phyloP scores from a whole-genome alignment of 495 filamentous ascomycete species.

The Penicillium simplicissimum region DNA sequence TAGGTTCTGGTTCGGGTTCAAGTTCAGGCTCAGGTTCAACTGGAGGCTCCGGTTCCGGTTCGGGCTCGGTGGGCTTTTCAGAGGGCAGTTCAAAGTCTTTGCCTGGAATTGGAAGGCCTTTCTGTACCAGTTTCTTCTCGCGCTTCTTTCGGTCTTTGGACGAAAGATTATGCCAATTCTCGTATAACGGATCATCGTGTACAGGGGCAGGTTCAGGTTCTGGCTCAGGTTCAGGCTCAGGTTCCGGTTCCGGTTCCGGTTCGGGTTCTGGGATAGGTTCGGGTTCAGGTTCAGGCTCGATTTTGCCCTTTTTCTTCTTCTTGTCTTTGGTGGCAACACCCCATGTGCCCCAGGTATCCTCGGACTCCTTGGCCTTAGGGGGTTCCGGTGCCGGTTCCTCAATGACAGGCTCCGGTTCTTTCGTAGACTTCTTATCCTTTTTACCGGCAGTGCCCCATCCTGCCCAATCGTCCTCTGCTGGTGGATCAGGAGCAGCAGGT shows the following conservation, averaged over 20 bases:
- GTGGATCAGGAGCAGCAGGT: slow-evolving; percentile 20
- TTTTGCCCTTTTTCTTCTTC: slow-evolving; percentile 29
- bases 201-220: slow-evolving; percentile 32
- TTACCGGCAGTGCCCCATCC: slow-evolving; percentile 37
- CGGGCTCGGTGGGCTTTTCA: slow-evolving; percentile 21
- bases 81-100: slow-evolving; percentile 37
- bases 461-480: slow-evolving; percentile 32
- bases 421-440: slow-evolving; percentile 43
- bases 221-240: slow-evolving; percentile 29
- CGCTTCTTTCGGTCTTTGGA: slow-evolving; percentile 45
- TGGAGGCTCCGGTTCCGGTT: slow-evolving; percentile 22
- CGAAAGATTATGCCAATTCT: slow-evolving; percentile 35
- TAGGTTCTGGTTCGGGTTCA: slow-evolving; percentile 18
- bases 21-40: slow-evolving; percentile 21
- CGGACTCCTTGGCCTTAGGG: slow-evolving; percentile 41
- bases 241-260: slow-evolving; percentile 31
- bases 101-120: slow-evolving; percentile 40
- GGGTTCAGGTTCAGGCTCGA: slow-evolving; percentile 24
- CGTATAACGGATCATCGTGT: slow-evolving; percentile 41
- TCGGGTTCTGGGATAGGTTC: slow-evolving; percentile 24
- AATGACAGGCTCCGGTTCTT: slow-evolving; percentile 31
- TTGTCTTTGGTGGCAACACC: slow-evolving; percentile 24
- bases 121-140: slow-evolving; percentile 37
- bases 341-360: slow-evolving; percentile 49
- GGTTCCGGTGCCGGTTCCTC: slow-evolving; percentile 31